phyloP scores from a whole-genome alignment of 2,329 filamentous ascomycete genomes.

The Aureobasidium musti region DNA sequence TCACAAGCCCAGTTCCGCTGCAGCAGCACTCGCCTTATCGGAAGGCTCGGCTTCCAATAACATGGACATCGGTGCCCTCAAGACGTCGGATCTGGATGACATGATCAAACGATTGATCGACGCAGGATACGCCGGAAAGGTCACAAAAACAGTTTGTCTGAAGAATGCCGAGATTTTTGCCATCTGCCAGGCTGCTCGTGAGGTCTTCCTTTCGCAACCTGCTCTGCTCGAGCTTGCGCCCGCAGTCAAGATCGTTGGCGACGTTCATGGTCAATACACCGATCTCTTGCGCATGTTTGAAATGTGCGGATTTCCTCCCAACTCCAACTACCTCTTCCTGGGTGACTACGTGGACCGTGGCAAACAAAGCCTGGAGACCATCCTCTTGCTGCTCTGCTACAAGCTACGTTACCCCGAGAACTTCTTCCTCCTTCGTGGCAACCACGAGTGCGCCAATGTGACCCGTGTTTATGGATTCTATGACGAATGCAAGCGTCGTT shows the following conservation, averaged over 20 bases:
- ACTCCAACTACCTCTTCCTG: constrained; percentile 88
- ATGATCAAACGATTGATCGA: constrained; percentile 95
- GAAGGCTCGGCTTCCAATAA: constrained; percentile 42
- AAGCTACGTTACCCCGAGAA: constrained; percentile 98
- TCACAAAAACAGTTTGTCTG: constrained; percentile 94
- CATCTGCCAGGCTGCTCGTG: constrained; percentile 84
- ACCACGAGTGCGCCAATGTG: constrained; percentile 96
- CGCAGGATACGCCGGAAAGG: constrained; percentile 92
- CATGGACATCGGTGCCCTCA: constrained; percentile 86
- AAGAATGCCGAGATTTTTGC: constrained; percentile 97
- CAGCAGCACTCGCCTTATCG: constrained; percentile 37
- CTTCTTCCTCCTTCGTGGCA: constrained; percentile 91
- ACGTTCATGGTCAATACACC: constrained; percentile 95
- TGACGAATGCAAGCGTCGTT: constrained; percentile 94
- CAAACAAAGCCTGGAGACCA: constrained; percentile 94
- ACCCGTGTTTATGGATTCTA: constrained; percentile 97
- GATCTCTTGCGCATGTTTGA: constrained; percentile 97
- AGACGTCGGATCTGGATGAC: constrained; percentile 91
- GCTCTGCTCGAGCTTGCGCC: constrained; percentile 88
- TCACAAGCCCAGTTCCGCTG: constrained; percentile 35
- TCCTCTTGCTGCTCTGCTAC: constrained; percentile 88
- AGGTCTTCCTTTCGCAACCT: constrained; percentile 88
- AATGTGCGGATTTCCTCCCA: constrained; percentile 95
- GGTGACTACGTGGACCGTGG: constrained; percentile 96
- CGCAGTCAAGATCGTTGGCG: constrained; percentile 96